Base-by-base conservation (phyloP, 1,139 yeast species). In the Protomyces macrosporus region DNA sequence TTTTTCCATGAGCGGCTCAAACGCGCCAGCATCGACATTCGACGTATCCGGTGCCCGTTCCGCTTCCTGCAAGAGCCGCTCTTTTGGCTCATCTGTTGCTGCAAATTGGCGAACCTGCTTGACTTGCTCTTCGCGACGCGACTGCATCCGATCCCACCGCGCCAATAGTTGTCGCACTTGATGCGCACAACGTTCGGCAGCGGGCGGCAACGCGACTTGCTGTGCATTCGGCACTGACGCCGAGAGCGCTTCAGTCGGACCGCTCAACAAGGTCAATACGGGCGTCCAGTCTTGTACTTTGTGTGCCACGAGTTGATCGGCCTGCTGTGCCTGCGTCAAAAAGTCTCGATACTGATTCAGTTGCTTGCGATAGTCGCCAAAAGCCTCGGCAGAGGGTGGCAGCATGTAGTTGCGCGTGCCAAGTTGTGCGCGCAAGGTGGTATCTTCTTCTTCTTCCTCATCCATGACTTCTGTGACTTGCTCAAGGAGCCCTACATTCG, bases 361-460 rank as follows among this genome's bases (percentile, higher is more conserved):
- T 57, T 60, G 66, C 34, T 39, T 32, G 55, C 65, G 66, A 6
- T 60, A 63, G 9, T 40, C 63, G 30, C 78, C 78, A 1, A 82
- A 80, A 3, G 72, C 77, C 9, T 71, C 69, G 0, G 86, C 79
- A 1, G 48, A 42, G 0, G 75, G 65, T 0, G 72, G 69, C 33
- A 87, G 71, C 0, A 69, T 76, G 90, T 90, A 86, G 35, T 77
- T 71, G 1, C 72, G 70, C 0, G 81, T 72, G 0, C 87, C 88
- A 65, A 80, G 80, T 51, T 78, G 74, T 3, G 74, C 70, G 53
- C 84, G 75, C 70, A 86, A 72, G 59, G 79, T 70, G 0, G 78
- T 78, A 70, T 88, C 90, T 62, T 85, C 89, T 2, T 79, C 75
- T 2, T 75, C 76, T 66, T 86, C 95, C 16, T 80, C 73, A 0